A percentile compares a stretch with the other conserved stretches of the same genome.
Conservation (phyloP, 1,284 basidiomycete genomes). For the Cystobasidium slooffiae region DNA sequence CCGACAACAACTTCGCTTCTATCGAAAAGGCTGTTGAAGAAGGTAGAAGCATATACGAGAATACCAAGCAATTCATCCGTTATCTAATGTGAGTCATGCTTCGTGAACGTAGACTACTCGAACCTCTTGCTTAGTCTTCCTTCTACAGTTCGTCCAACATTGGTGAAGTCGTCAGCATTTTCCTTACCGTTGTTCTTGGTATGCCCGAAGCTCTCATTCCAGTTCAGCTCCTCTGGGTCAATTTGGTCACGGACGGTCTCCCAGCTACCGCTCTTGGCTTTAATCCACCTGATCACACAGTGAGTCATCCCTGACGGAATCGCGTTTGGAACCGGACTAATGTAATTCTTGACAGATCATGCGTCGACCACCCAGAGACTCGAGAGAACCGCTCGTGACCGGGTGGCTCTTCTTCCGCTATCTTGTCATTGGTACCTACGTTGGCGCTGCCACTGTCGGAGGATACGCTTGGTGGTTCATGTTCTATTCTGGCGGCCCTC, state of each 20-base stretch:
- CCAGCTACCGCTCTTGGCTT: slow-evolving; percentile 98
- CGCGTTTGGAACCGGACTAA: background rate
- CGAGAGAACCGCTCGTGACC: slow-evolving; percentile 85
- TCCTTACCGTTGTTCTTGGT: slow-evolving; percentile 92
- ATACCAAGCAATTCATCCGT: slow-evolving; percentile 97
- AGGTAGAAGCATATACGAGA: slow-evolving; percentile 96
- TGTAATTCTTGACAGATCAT: slow-evolving; percentile 67
- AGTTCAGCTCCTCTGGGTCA: slow-evolving; percentile 97
- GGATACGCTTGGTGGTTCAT: slow-evolving; percentile 99
- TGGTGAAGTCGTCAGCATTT: slow-evolving; percentile 67
- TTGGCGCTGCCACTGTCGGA: slow-evolving; percentile 91
- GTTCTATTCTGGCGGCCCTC: slow-evolving; percentile 83
- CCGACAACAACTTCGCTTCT: slow-evolving; percentile 61
- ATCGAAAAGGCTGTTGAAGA: slow-evolving; percentile 65
- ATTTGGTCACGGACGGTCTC: slow-evolving; percentile 91
- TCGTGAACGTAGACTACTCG: slow-evolving; percentile 56
- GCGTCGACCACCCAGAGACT: slow-evolving; percentile 84
- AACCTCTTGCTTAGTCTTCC: slow-evolving; percentile 51
- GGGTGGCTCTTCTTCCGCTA: slow-evolving; percentile 96
- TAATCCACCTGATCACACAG: slow-evolving; percentile 89
- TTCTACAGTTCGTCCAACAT: slow-evolving; percentile 52
- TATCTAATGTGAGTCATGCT: slow-evolving; percentile 86
- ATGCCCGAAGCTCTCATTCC: slow-evolving; percentile 99
- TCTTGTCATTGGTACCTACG: slow-evolving; percentile 88
- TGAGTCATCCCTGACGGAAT: background rate